Evolutionary conservation across 2,329 filamentous ascomycete genomes (phyloP), one percentile per base, ranked within the genome.

Genomic region (Sarocladium kiliense): DNA sequence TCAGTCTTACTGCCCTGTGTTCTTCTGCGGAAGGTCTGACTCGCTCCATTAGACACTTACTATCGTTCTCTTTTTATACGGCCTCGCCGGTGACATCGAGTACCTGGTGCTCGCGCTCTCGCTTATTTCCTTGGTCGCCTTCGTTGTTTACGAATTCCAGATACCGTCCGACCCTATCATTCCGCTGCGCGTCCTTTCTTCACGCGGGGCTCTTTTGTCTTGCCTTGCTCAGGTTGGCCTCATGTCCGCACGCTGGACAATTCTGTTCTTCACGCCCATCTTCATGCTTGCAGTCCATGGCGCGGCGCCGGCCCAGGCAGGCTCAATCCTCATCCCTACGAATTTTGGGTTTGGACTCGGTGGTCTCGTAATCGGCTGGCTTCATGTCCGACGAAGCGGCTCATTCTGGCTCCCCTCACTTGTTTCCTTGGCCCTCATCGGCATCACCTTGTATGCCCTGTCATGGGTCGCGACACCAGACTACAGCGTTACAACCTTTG

Each of bases 191-290:
- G 77, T 94, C 1, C 78, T 95, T 26, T 80, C 77, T 53, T 89
- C 86, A 11, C 81, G 86, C 26, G 86, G 85, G 27, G 83, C 89
- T 1, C 74, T 93, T 3, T 71, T 93, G 21, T 87, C 87, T 1
- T 93, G 89, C 64, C 64, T 92, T 21, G 80, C 86, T 1, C 89
- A 91, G 51, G 77, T 92, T 0, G 85, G 87, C 19, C 80, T 91
- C 66, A 93, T 95, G 88, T 85, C 88, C 65, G 80, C 87, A 2
- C 85, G 91, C 56, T 95, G 89, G 90, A 79, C 79, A 6, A 78
- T 95, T 2, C 76, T 95, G 7, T 94, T 91, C 74, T 95, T 91
- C 70, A 81, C 86, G 0, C 90, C 91, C 0, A 83, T 91, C 42
- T 92, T 90, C 63, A 87, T 89, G 32, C 83, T 94, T 56, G 87